Conservation (phyloP, 2,329 filamentous ascomycete species). For the Botrytis medusae region DNA sequence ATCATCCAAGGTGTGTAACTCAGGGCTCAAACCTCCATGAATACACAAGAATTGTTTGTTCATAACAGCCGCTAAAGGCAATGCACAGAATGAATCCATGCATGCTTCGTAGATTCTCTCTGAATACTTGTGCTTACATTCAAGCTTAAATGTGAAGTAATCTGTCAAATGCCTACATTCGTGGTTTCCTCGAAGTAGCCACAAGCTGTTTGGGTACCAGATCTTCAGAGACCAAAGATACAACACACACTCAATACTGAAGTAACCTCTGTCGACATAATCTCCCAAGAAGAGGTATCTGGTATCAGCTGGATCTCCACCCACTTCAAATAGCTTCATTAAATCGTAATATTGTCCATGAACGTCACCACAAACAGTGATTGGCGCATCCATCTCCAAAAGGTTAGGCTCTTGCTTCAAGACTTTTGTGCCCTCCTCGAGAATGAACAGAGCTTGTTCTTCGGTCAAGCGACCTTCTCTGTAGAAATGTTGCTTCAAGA, state of each 20-base stretch:
- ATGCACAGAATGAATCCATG: constrained; percentile 94
- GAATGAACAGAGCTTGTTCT: constrained; percentile 95
- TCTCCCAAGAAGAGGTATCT: constrained; percentile 96
- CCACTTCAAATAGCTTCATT: constrained; percentile 99
- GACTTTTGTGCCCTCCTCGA: constrained; percentile 82
- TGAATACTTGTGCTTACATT: constrained; percentile 99
- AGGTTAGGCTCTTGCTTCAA: constrained; percentile 90
- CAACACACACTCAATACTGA: constrained; percentile 97
- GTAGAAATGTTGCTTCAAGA: constrained; percentile 98
- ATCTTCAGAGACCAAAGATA: constrained; percentile 99
- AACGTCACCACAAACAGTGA: constrained; percentile 97
- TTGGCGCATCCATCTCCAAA: constrained; percentile 98
- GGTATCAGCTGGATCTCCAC: constrained; percentile 93
- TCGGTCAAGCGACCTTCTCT: constrained; percentile 95
- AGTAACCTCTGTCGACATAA: constrained; percentile 97
- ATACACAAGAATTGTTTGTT: constrained; percentile 99
- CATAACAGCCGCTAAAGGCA: constrained; percentile 95
- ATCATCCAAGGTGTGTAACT: constrained; percentile 93
- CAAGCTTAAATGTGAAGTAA: constrained; percentile 99
- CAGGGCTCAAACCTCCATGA: constrained; percentile 92
- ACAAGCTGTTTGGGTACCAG: constrained; percentile 96
- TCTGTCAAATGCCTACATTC: constrained; percentile 98
- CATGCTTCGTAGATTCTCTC: constrained; percentile 95
- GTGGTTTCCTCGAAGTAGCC: constrained; percentile 96
- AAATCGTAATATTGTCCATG: constrained; percentile 99